Base-by-base conservation (phyloP, 768 basidiomycete species). In the Tylopilus intermedius region DNA sequence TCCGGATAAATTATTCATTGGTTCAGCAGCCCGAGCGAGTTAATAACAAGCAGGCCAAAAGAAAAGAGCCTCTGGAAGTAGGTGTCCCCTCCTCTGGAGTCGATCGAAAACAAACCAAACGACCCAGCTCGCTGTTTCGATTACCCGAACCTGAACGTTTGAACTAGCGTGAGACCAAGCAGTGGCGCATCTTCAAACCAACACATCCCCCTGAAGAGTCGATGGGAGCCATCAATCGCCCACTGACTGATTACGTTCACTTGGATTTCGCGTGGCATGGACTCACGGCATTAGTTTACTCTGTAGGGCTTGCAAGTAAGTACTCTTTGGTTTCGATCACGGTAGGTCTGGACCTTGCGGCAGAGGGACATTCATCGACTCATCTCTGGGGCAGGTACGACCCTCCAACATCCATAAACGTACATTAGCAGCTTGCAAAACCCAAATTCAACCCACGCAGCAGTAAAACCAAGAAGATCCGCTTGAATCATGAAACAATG, bases 391-490 rank as follows among this genome's bases (percentile, higher is more conserved):
- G 21, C 6, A 11, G 18, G 21, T 22, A 22, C 5, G 30, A 21
- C 33, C 29, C n/a, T 56, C 30, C 21, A 7, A 15, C 5, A 15
- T 24, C 35, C 37, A 13, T 47, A 29, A 5, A 5, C 0, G 13
- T 47, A 45, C 13, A 29, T 24, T 21, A 29, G 24, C 14, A 22
- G 45, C 37, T 5, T 49, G 15, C 50, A 40, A 37, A 38, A 29
- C 33, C 24, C 41, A 61, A 32, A 13, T 8, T 38, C 30, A 11
- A 24, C 3, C 38, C 21, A 27, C n/a, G 42, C 46, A 39, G 5
- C 39, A 33, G 10, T 1, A 35, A 45, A 29, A 42, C 18, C 56
- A 54, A 58, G 44, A 64, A 35, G 44, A 45, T 46, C 47, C 50
- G 29, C 45, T 15, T 24, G 24, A 24, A 24, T 24, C 4, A 37